Evolutionary conservation across 2,329 filamentous ascomycete genomes (phyloP).

Genomic region (Stagonosporopsis cucurbitacearum): DNA sequence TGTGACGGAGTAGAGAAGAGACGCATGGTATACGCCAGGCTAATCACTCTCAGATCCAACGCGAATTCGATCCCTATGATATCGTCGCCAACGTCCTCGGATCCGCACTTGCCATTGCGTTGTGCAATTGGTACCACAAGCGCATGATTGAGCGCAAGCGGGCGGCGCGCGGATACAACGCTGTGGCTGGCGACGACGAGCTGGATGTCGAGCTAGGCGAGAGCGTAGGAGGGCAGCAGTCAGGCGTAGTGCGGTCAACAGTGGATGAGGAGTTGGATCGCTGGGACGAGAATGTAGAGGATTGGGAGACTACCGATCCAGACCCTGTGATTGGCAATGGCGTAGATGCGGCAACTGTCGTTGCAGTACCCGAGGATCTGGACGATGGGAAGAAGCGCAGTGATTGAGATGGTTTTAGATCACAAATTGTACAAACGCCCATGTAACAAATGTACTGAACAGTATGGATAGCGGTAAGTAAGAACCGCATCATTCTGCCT

Average conservation of each 20-base stretch:
- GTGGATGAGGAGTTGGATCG: constrained; percentile 88
- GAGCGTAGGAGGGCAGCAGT: constrained; percentile 64
- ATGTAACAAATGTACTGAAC: background rate
- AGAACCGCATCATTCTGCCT: background rate
- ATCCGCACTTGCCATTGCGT: constrained; percentile 70
- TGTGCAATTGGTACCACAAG: constrained; percentile 92
- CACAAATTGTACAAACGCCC: background rate
- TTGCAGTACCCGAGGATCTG: constrained; percentile 25
- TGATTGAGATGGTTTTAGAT: constrained; percentile 38
- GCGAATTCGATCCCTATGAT: constrained; percentile 77
- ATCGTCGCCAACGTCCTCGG: constrained; percentile 88
- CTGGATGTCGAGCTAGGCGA: constrained; percentile 78
- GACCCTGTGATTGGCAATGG: constrained; percentile 35
- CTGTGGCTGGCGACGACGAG: constrained; percentile 68
- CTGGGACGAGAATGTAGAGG: constrained; percentile 86
- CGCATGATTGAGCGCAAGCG: constrained; percentile 92
- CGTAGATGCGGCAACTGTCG: constrained; percentile 23
- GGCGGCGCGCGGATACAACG: constrained; percentile 72
- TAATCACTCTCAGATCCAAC: constrained; percentile 50
- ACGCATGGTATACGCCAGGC: background rate
- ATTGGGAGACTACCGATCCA: constrained; percentile 68
- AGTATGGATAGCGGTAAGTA: background rate
- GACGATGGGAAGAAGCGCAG: constrained; percentile 52
- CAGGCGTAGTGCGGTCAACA: constrained; percentile 60
- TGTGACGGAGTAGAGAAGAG: background rate